A percentile compares a stretch with the other conserved stretches of the same genome.
phyloP scores from a whole-genome alignment of 177 flowering plant species.

The Vitis hybrid region DNA sequence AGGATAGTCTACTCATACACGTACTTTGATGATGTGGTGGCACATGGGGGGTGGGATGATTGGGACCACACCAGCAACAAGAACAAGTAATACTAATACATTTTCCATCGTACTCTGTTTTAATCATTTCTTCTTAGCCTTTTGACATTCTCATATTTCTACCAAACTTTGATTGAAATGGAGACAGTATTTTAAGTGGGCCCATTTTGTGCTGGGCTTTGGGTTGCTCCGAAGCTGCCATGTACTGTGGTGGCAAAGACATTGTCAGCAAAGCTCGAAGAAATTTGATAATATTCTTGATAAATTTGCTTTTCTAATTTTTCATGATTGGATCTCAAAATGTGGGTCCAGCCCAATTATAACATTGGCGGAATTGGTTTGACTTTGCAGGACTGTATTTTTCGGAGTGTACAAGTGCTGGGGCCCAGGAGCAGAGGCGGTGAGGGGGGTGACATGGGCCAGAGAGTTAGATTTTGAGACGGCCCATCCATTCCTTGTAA shows the following conservation, averaged over 20 bases:
- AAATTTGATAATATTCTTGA: too few relatives aligned
- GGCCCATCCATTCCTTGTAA: constrained; percentile 75
- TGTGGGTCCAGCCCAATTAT: background rate
- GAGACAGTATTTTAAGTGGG: too few relatives aligned
- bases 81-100: constrained; percentile 49
- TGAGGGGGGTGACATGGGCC: constrained; percentile 75
- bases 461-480: constrained; percentile 66
- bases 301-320: too few relatives aligned
- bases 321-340: background rate
- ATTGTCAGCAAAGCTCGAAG: too few relatives aligned
- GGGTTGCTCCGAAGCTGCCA: too few relatives aligned
- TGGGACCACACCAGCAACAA: constrained; percentile 82
- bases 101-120: background rate
- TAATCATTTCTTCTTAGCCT: background rate
- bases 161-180: too few relatives aligned
- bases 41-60: constrained; percentile 95
- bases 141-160: too few relatives aligned
- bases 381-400: constrained; percentile 60
- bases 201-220: too few relatives aligned
- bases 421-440: constrained; percentile 81
- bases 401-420: constrained; percentile 88
- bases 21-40: constrained; percentile 78
- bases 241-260: too few relatives aligned
- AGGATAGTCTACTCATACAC: constrained; percentile 82
- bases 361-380: background rate